A percentile compares a stretch with the other conserved stretches of the same genome.
Conservation (phyloP, 495 filamentous ascomycete species). For the Penicillium simplicissimum region DNA sequence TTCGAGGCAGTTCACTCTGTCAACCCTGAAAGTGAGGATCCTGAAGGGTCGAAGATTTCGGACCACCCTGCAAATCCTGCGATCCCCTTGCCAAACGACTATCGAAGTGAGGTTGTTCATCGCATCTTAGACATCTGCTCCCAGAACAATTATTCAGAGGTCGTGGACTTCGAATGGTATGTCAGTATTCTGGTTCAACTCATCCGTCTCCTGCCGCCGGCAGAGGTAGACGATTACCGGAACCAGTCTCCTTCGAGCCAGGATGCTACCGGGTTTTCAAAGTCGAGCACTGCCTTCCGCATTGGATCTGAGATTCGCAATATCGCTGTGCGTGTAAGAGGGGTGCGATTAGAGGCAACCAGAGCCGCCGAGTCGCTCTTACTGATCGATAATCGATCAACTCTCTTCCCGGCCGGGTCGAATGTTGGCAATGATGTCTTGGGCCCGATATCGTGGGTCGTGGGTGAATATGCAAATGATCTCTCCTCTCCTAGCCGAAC, state of each 20-base stretch:
- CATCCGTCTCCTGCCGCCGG: slow-evolving; percentile 62
- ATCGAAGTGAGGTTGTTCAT: slow-evolving; percentile 73
- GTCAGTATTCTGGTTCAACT: slow-evolving; percentile 81
- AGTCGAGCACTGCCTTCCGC: slow-evolving; percentile 54
- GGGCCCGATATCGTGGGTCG: slow-evolving; percentile 74
- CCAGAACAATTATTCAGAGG: slow-evolving; percentile 79
- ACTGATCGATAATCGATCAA: slow-evolving; percentile 48
- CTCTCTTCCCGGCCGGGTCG: slow-evolving; percentile 47
- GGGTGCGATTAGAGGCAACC: slow-evolving; percentile 72
- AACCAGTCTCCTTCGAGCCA: slow-evolving; percentile 24
- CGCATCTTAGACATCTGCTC: slow-evolving; percentile 88
- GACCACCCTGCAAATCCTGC: slow-evolving; percentile 23
- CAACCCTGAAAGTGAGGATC: slow-evolving; percentile 4
- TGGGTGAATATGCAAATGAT: slow-evolving; percentile 78
- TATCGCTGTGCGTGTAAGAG: slow-evolving; percentile 87
- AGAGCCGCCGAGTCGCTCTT: slow-evolving; percentile 79
- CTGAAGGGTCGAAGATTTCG: slow-evolving; percentile 1
- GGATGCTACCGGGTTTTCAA: slow-evolving; percentile 17
- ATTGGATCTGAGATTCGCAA: slow-evolving; percentile 87
- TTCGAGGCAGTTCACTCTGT: background rate
- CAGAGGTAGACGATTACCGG: slow-evolving; percentile 20
- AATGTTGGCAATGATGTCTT: slow-evolving; percentile 61
- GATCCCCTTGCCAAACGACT: slow-evolving; percentile 70
- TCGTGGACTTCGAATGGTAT: slow-evolving; percentile 96
- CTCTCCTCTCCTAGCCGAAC: slow-evolving; percentile 65